phyloP scores from a whole-genome alignment of 2,329 filamentous ascomycete species.

The Phaeosphaeria sp. region DNA sequence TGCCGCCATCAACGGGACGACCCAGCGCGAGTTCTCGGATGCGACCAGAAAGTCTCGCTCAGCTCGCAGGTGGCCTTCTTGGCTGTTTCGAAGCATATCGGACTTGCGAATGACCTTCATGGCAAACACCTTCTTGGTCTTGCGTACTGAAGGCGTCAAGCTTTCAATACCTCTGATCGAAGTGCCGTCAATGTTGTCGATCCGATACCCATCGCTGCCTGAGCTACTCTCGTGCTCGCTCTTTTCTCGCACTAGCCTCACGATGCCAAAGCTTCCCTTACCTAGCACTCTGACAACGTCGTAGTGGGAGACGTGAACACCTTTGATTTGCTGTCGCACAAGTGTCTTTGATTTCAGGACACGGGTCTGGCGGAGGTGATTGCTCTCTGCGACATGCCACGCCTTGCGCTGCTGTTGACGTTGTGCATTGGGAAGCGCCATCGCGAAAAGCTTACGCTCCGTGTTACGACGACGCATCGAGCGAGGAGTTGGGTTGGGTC shows the following conservation, averaged over 20 bases:
- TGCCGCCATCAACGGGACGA: constrained; percentile 84
- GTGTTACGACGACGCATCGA: constrained; percentile 67
- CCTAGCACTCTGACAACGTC: constrained; percentile 83
- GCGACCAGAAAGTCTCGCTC: constrained; percentile 91
- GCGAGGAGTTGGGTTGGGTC: constrained; percentile 62
- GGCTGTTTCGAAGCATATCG: constrained; percentile 86
- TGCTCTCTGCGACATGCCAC: constrained; percentile 73
- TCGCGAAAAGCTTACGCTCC: constrained; percentile 67
- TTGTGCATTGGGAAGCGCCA: constrained; percentile 64
- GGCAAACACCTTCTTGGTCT: constrained; percentile 71
- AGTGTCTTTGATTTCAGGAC: constrained; percentile 70
- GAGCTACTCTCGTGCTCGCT: constrained; percentile 26
- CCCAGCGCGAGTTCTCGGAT: constrained; percentile 87
- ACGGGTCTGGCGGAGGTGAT: constrained; percentile 76
- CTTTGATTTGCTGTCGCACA: constrained; percentile 55
- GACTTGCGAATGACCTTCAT: constrained; percentile 98
- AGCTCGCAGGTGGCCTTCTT: constrained; percentile 90
- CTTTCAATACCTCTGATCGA: constrained; percentile 4
- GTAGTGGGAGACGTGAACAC: constrained; percentile 69
- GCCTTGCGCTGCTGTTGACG: constrained; percentile 60
- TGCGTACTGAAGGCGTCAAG: constrained; percentile 8
- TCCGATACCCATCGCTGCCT: constrained; percentile 14
- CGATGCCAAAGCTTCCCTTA: constrained; percentile 93
- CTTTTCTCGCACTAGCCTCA: constrained; percentile 80
- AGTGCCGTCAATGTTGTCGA: constrained; percentile 17